Evolutionary conservation across 1,139 yeast species (phyloP), one percentile per base, ranked within the genome.

Genomic region (Tardiomyces depauwii): DNA sequence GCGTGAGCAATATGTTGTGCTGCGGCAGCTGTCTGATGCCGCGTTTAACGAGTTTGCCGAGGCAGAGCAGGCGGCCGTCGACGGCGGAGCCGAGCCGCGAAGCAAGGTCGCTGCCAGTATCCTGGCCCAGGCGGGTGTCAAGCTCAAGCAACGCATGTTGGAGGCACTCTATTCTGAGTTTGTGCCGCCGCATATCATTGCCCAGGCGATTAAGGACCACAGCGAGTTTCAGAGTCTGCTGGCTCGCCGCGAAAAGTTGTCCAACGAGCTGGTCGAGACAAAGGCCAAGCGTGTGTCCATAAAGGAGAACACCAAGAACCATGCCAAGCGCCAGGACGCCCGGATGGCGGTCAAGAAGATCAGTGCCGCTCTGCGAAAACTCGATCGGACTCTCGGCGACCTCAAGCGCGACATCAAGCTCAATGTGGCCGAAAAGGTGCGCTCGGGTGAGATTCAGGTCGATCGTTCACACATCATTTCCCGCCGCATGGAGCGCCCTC

Each of bases 1-100:
- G 18, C 77, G 81, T 56, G 82, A 81, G 54, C 82, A 80, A 61
- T 71, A 74, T 48, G 79, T 79, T 5, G 66, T 81, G 52, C 67
- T 84, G 60, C 52, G 36, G 16, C 36, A 14, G n/a, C 11, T 30
- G n/a, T 30, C 36, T 5, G 36, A 30, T 10, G 5, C 36, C 16
- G 36, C 36, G n/a, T 30, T 5, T 10, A 11, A 5, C 36, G 36
- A 30, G 16, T 30, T 30, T 11, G 5, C 4, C 5, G 10, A 12
- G n/a, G 36, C 36, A 13, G 36, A 30, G 16, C 10, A 30, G 5
- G 36, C 36, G 36, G 36, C 36, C 16, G 16, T 14, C 36, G 36
- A 4, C 36, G 16, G 11, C 3, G 36, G 36, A 5, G 5, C n/a
- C n/a, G 10, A 13, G 36, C 36, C 36, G 5, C n/a, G 36, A 3